Conservation (phyloP, 345 rosid genomes). For the Cardamine chenopodiifolia region DNA sequence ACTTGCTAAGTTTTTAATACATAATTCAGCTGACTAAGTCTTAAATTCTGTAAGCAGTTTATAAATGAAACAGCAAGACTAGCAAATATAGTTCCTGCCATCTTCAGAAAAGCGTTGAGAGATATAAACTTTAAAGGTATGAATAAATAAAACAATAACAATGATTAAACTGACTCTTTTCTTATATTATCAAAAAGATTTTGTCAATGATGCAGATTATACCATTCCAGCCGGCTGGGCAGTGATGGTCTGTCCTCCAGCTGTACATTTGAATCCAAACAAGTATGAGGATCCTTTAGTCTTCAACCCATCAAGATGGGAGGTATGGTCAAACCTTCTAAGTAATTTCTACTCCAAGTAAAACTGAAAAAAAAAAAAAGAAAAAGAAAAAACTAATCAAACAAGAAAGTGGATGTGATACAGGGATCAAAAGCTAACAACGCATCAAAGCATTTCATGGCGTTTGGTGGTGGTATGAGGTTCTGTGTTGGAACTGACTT, state of each 20-base stretch:
- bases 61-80: conserved; percentile 90
- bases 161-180: neutral
- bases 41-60: conserved; percentile 54
- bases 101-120: conserved; percentile 81
- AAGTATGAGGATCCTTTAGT: conserved; percentile 76
- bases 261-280: conserved; percentile 81
- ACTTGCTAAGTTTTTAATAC: conserved; percentile 8
- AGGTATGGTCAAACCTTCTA: conserved; percentile 53
- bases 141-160: neutral
- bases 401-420: neutral
- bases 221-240: conserved; percentile 98
- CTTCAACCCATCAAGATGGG: conserved; percentile 97
- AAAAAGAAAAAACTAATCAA: neutral
- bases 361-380: neutral
- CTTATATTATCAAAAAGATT: conserved; percentile 29
- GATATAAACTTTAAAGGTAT: conserved; percentile 77
- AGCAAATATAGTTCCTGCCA: conserved; percentile 93
- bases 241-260: conserved; percentile 97
- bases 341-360: conserved; percentile 31
- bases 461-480: conserved; percentile 98
- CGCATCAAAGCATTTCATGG: conserved; percentile 89
- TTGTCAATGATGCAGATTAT: conserved; percentile 57
- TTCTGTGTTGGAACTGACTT: conserved; percentile 95
- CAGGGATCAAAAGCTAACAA: conserved; percentile 66
- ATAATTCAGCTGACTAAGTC: conserved; percentile 20